A percentile compares a stretch with the other conserved stretches of the same genome.
These are phyloP conservation scores for Cordyceps cateniannulata DNA, from an alignment of 2,329 filamentous ascomycete species.

Conservation along the genomic window DNA sequence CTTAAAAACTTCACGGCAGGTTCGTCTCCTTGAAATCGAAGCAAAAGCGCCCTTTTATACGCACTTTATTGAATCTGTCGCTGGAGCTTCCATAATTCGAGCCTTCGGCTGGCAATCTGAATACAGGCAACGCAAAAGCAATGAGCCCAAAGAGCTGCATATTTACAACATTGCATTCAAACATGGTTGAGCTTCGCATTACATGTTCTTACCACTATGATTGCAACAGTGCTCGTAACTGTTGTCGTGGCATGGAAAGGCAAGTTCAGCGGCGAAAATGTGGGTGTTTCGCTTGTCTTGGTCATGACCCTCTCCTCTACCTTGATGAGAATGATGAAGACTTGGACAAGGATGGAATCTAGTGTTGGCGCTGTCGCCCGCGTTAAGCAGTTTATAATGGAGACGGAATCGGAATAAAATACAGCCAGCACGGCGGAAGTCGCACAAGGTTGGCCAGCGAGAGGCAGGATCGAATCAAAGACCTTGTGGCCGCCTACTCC, in stretches of 20 bases:
- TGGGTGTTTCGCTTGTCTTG: conserved; percentile 21
- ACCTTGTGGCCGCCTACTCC: neutral
- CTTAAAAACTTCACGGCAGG: neutral
- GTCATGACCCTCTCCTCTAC: conserved; percentile 23
- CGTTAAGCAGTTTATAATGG: conserved; percentile 17
- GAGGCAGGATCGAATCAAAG: neutral
- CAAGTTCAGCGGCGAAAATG: conserved; percentile 21
- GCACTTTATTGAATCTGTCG: neutral
- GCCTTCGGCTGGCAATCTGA: neutral
- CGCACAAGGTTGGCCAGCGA: neutral
- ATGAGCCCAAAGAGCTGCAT: neutral
- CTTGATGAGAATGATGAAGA: conserved; percentile 25
- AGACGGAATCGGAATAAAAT: conserved; percentile 12
- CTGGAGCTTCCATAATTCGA: neutral
- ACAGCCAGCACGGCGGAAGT: neutral
- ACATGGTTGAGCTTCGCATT: neutral
- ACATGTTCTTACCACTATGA: conserved; percentile 2
- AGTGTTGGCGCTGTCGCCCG: conserved; percentile 21
- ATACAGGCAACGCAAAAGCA: neutral
- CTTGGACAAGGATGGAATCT: conserved; percentile 26
- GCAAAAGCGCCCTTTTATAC: neutral
- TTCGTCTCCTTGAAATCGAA: neutral
- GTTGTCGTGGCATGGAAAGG: conserved; percentile 32
- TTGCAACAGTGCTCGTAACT: conserved; percentile 38
- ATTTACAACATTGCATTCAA: neutral